These are phyloP conservation scores for Atractiella rhizophila DNA, from an alignment of 768 basidiomycete genomes.

Conservation along the genomic window DNA sequence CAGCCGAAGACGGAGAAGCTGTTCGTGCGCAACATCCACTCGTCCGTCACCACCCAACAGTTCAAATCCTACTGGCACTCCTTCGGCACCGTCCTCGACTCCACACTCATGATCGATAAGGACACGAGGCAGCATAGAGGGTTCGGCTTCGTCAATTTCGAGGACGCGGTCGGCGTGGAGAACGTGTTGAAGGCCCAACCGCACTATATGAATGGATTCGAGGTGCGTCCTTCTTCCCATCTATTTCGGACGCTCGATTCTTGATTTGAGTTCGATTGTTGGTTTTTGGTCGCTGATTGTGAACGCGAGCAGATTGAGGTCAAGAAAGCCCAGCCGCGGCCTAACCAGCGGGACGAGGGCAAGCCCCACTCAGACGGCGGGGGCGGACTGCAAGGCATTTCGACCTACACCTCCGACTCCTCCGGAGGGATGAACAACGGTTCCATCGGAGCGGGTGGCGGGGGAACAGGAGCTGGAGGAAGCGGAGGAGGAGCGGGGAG, in stretches of 20 bases:
- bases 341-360: constrained; percentile 7
- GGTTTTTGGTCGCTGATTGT: background rate
- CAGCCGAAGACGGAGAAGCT: constrained; percentile 61
- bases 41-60: constrained; percentile 72
- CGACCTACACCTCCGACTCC: no score
- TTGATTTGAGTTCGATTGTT: background rate
- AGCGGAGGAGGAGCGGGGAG: background rate
- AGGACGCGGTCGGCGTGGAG: constrained; percentile 63
- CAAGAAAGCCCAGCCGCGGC: constrained; percentile 38
- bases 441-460: constrained; percentile 6
- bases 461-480: background rate
- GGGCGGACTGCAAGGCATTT: constrained; percentile 10
- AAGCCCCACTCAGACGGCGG: constrained; percentile 13
- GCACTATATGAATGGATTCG: constrained; percentile 77
- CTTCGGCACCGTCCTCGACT: constrained; percentile 86
- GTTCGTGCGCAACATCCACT: constrained; percentile 83
- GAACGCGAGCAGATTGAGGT: constrained; percentile 54
- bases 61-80: constrained; percentile 82
- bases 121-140: constrained; percentile 88
- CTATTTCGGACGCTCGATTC: background rate
- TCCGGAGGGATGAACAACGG: constrained; percentile 4
- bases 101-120: constrained; percentile 94
- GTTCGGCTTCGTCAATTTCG: constrained; percentile 88
- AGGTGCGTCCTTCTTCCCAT: constrained; percentile 32
- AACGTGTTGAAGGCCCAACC: constrained; percentile 69